Base-by-base conservation (phyloP, 73 alveolate genomes). In the Durusdinium trenchii region DNA sequence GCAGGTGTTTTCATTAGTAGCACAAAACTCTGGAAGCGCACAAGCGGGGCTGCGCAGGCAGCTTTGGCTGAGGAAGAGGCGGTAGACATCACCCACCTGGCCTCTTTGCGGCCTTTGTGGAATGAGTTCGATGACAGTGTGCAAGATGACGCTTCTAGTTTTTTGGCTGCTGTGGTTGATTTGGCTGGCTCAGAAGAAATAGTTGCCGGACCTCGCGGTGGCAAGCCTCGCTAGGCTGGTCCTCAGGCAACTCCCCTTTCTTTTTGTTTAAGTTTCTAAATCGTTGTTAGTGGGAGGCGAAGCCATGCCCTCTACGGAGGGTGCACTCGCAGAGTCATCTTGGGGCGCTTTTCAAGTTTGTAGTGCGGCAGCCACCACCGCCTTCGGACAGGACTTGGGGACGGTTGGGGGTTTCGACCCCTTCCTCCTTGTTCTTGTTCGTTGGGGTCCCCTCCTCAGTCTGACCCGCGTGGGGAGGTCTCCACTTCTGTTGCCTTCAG, bases 331-430 rank as follows among this genome's bases (percentile, higher is more conserved):
- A 62, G 6, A 18, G 28, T 30, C 47, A 3, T 16, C 1, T 45
- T 7, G 12, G 40, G 45, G 2, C 45, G 3, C 67, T 0, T 20
- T 1, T n/a, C 23, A n/a, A 16, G 48, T 12, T 42, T 45, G 10
- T 52, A 32, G 90, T 28, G 90, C 90, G 90, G 62, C 90, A 79
- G 90, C 62, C 62, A 10, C 90, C 50, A 0, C 12, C 90, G 36
- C 62, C 38, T n/a, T n/a, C n/a, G n/a, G n/a, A n/a, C n/a, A n/a
- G n/a, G n/a, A n/a, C n/a, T n/a, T n/a, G 90, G 62, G 38, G 89
- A 23, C 23, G 64, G 42, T 78, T 38, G 89, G 62, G 89, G 90
- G 16, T 62, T 40, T 48, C 50, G 90, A 38, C 62, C 90, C n/a
- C 62, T 38, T 45, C n/a, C 90, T 26, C 51, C 43, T 26, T 0